Base-by-base conservation (phyloP, 345 rosid genomes). In the Trapa incisa region DNA sequence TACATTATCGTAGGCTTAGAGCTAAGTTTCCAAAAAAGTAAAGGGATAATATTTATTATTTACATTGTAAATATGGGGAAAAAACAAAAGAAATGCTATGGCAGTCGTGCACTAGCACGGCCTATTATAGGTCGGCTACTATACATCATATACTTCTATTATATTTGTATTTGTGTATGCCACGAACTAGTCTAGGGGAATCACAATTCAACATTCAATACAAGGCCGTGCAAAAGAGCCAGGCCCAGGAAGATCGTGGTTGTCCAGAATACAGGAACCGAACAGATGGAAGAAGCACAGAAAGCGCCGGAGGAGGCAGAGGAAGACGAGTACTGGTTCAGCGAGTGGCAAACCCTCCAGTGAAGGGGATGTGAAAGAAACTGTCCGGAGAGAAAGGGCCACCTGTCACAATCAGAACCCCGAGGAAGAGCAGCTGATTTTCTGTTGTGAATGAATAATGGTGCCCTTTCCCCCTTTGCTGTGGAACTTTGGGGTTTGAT, bases 201-300 rank as follows among this genome's bases (percentile, higher is more conserved):
- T 22, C 29, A 22, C 29, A 22, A 22, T 22, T 22, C 29, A 22
- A 22, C 29, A 22, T 22, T 22, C 29, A 22, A 22, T 22, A 15
- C 83, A 42, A 77, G 85, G 67, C 78, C 86, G 4, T 80, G 92
- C 65, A 78, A 85, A 75, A 83, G 98, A 84, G 98, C 95, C 8
- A 81, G 98, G 66, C 98, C 98, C n/a, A 74, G 95, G 67, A 92
- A 92, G 86, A 71, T 80, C 9, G 73, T 73, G 9, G 83, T 73
- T 33, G 81, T 74, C n/a, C 72, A 68, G 53, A 71, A 38, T 68
- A 81, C 71, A 36, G 65, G 56, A 13, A 72, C 77, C 67, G 83
- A 83, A 61, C 73, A 37, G 17, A 22, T 22, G 29, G 75, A 36
- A 4, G 57, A 57, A 72, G 45, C 7, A 45, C 48, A 11, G 48